Conservation (phyloP, 306 rosid genomes). For the Myrica gale region DNA sequence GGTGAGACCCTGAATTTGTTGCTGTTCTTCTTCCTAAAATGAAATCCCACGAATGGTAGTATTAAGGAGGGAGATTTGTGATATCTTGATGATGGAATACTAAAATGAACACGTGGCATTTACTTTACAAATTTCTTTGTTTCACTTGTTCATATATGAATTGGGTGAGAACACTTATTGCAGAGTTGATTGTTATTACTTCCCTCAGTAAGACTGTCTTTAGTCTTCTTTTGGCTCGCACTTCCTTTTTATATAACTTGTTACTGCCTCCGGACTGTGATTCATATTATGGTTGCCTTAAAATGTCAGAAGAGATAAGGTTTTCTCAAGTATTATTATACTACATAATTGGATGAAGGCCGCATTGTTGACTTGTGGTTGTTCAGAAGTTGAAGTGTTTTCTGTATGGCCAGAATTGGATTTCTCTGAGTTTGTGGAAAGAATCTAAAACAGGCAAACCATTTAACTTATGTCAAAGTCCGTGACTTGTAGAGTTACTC, state of each 20-base stretch:
- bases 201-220: too few relatives aligned
- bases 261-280: neutral
- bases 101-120: neutral
- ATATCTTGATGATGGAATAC: conserved; percentile 3
- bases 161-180: too few relatives aligned
- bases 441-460: neutral
- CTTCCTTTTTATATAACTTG: neutral
- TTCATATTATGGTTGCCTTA: neutral
- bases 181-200: too few relatives aligned
- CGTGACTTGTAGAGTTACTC: neutral
- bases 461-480: neutral
- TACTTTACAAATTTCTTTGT: neutral
- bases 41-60: conserved; percentile 1
- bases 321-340: neutral
- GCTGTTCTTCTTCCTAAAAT: neutral
- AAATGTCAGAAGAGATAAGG: neutral
- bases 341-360: neutral
- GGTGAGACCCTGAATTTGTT: conserved; percentile 44
- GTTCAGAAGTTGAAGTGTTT: neutral
- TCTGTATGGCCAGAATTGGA: neutral
- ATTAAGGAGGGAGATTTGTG: neutral
- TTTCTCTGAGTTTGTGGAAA: neutral
- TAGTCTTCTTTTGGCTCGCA: neutral
- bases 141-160: neutral
- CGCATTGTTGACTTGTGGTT: neutral